Conservation (phyloP, 2,329 filamentous ascomycete species). For the Colletotrichum phormii region DNA sequence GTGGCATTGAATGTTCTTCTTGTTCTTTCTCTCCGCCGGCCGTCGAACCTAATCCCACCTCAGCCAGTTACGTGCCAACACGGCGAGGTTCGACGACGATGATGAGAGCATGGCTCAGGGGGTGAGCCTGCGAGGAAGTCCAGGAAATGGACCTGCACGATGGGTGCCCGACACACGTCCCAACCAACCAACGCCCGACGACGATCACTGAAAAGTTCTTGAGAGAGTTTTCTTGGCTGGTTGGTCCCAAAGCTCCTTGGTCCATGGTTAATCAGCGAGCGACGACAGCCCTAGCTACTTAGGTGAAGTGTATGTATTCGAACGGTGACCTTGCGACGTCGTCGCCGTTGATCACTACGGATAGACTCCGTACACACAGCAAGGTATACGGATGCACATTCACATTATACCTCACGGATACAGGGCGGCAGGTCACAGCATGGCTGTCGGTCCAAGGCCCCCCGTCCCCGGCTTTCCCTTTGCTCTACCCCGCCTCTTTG, state of each 20-base stretch:
- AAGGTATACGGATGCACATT: too few species aligned
- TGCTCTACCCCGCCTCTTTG: constrained; percentile 11
- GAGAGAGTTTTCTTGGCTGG: background rate
- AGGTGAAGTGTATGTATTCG: background rate
- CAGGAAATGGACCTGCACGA: background rate
- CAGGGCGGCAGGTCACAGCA: background rate
- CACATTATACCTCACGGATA: background rate
- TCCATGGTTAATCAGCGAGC: constrained; percentile 10
- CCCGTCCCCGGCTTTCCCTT: background rate
- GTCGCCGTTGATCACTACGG: background rate
- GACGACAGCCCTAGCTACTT: background rate
- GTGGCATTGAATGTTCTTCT: background rate
- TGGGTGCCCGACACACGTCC: background rate
- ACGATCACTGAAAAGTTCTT: background rate
- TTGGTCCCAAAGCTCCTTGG: background rate
- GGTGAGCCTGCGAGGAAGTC: background rate
- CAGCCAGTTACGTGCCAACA: background rate
- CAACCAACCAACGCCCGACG: background rate
- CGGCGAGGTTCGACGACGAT: background rate
- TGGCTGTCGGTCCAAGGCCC: background rate
- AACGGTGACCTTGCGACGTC: background rate
- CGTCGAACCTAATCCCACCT: background rate
- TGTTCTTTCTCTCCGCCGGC: background rate
- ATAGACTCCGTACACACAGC: too few species aligned
- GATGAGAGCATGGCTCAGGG: background rate